phyloP scores from a whole-genome alignment of 495 filamentous ascomycete genomes.

The Immersiella caudata region DNA sequence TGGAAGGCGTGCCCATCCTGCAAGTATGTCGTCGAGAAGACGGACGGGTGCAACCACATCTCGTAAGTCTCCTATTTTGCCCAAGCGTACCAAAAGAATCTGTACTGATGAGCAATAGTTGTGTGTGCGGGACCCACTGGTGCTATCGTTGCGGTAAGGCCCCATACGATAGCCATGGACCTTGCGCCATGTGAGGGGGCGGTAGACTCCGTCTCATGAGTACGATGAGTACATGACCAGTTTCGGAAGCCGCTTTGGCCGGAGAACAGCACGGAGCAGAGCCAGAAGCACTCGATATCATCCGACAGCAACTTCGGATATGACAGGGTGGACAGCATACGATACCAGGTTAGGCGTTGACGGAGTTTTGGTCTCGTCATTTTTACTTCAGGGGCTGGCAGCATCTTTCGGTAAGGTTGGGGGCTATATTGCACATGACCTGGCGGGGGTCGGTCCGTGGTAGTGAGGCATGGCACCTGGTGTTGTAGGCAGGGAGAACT shows the following conservation, averaged over 20 bases:
- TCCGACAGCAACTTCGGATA: too few species aligned
- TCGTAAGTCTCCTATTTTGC: slow-evolving; percentile 14
- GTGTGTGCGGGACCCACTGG: slow-evolving; percentile 26
- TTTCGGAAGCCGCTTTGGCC: too few species aligned
- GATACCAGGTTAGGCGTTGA: neutral
- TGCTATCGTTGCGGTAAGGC: slow-evolving; percentile 31
- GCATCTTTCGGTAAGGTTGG: neutral
- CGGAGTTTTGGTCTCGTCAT: neutral
- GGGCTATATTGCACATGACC: neutral
- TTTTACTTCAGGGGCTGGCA: neutral
- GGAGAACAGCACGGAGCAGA: too few species aligned
- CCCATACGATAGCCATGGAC: slow-evolving; percentile 19
- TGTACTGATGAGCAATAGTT: slow-evolving; percentile 7
- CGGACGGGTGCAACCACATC: slow-evolving; percentile 25
- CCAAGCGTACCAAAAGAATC: neutral
- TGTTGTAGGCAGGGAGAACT: neutral
- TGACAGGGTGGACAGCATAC: neutral
- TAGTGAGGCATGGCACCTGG: too few species aligned
- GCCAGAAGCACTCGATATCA: too few species aligned
- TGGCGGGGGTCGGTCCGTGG: neutral
- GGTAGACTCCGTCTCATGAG: neutral
- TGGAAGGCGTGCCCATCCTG: slow-evolving; percentile 25
- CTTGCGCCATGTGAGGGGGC: slow-evolving; percentile 19
- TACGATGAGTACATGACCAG: too few species aligned
- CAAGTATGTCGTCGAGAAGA: slow-evolving; percentile 23